Evolutionary conservation across 441 rosid genomes (phyloP).

Genomic region (Rhodomyrtus psidioides): DNA sequence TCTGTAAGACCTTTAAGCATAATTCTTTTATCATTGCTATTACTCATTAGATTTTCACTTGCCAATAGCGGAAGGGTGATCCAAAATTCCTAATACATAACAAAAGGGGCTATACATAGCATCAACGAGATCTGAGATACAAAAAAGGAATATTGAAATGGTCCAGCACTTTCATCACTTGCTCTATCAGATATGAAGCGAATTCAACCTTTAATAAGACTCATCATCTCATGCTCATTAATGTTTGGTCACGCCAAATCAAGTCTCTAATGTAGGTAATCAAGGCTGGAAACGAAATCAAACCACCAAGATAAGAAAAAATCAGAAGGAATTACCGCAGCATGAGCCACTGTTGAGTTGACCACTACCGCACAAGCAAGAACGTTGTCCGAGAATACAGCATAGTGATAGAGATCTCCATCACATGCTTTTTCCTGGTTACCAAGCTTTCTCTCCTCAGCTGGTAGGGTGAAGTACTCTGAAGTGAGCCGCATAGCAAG

Average conservation of each 20-base stretch:
- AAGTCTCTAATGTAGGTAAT: not conserved
- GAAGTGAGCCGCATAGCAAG: constrained; percentile 82
- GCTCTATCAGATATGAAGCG: not conserved
- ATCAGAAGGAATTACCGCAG: constrained; percentile 40
- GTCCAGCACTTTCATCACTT: not conserved
- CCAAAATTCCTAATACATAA: not conserved
- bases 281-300: not conserved
- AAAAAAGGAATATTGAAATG: not conserved
- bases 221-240: not conserved
- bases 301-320: not conserved
- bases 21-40: not conserved
- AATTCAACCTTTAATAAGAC: not conserved
- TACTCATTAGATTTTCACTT: not conserved
- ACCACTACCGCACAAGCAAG: constrained; percentile 84
- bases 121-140: not conserved
- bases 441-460: constrained; percentile 65
- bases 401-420: constrained; percentile 60
- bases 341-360: constrained; percentile 66
- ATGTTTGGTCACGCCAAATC: not conserved
- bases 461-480: constrained; percentile 59
- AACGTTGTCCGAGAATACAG: constrained; percentile 75
- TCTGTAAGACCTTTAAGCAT: not conserved
- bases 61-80: not conserved
- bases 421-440: constrained; percentile 45
- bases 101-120: not conserved